Conservation (phyloP, 2,329 filamentous ascomycete genomes). For the Claviceps fusiformis region DNA sequence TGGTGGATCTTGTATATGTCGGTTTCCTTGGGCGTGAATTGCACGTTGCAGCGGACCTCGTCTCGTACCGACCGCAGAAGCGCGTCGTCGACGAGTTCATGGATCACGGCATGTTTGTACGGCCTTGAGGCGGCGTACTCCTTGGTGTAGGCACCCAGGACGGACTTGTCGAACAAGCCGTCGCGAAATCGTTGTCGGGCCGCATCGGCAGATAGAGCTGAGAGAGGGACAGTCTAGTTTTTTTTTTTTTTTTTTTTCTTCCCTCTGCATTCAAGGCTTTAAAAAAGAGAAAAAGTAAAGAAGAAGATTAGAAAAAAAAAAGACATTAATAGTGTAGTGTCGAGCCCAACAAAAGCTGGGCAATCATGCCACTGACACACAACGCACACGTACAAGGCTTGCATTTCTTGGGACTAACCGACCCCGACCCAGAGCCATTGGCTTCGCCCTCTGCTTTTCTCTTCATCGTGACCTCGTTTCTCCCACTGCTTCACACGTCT, state of each 20-base stretch:
- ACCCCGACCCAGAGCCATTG: slow-evolving; percentile 20
- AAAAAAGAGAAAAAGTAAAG: background rate
- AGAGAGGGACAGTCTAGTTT: background rate
- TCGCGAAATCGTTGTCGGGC: slow-evolving; percentile 48
- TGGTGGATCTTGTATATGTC: slow-evolving; percentile 99
- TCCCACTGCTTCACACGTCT: no score
- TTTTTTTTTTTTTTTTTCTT: background rate
- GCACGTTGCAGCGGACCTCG: slow-evolving; percentile 81
- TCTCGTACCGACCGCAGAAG: slow-evolving; percentile 75
- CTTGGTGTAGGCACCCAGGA: slow-evolving; percentile 44
- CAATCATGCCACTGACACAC: no score
- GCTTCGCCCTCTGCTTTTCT: slow-evolving; percentile 41
- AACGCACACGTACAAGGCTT: slow-evolving; percentile 27
- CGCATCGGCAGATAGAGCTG: slow-evolving; percentile 34
- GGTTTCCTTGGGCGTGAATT: slow-evolving; percentile 96
- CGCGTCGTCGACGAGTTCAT: slow-evolving; percentile 61
- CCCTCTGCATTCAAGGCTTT: background rate
- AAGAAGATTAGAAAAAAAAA: background rate
- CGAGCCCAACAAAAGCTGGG: no score
- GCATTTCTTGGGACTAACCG: slow-evolving; percentile 37
- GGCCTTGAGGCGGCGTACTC: slow-evolving; percentile 52
- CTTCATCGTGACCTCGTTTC: slow-evolving; percentile 42
- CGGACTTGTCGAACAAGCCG: slow-evolving; percentile 48
- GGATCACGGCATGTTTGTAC: slow-evolving; percentile 90
- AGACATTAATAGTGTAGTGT: no score